Percentiles rank a stretch among this genome's conserved stretches.
phyloP scores from a whole-genome alignment of 1,284 basidiomycete species.

The Entoloma clypeatum region DNA sequence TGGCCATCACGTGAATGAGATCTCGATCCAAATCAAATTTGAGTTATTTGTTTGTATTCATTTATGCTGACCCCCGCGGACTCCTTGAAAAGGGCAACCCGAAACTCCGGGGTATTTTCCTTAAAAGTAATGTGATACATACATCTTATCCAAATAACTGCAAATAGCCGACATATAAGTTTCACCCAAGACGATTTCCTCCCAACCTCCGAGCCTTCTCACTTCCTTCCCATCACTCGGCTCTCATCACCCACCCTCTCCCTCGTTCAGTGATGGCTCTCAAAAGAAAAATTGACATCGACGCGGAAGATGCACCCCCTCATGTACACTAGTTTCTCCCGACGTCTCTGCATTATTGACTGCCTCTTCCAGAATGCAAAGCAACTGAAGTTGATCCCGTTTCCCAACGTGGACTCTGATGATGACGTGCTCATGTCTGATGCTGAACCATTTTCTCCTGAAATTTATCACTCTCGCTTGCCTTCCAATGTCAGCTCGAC shows the following conservation, averaged over 20 bases:
- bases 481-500: constrained; percentile 61
- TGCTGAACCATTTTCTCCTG: constrained; percentile 48
- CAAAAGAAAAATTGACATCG: constrained; percentile 69
- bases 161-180: constrained; percentile 32
- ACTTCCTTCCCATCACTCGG: constrained; percentile 20
- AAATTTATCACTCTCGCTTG: constrained; percentile 59
- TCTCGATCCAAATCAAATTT: too few relatives aligned
- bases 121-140: constrained; percentile 11
- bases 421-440: constrained; percentile 69
- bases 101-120: constrained; percentile 29
- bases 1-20: too few relatives aligned
- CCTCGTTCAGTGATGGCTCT: constrained; percentile 45
- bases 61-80: constrained; percentile 4
- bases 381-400: constrained; percentile 68
- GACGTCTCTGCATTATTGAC: constrained; percentile 17
- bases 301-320: constrained; percentile 48
- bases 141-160: constrained; percentile 26
- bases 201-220: constrained; percentile 24
- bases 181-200: constrained; percentile 21
- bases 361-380: constrained; percentile 46
- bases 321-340: constrained; percentile 35
- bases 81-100: constrained; percentile 12
- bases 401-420: constrained; percentile 59
- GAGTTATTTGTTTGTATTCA: neutral
- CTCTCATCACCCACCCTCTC: constrained; percentile 23